Evolutionary conservation across 208 protist genomes (phyloP).

Genomic region (Leishmania guyanensis): DNA sequence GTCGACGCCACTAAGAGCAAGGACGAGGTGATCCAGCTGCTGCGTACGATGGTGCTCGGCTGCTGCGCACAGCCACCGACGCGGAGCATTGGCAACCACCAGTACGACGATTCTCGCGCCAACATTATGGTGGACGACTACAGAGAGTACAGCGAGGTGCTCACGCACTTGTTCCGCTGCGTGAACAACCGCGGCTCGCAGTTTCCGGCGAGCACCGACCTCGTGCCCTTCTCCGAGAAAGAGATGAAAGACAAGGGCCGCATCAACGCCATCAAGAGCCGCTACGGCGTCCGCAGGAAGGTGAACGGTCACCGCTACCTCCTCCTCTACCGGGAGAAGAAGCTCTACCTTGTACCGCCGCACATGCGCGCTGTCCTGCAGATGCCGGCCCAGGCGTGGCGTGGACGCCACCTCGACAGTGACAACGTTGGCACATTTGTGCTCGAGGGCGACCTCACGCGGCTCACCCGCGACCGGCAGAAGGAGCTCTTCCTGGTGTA

Average conservation of each 20-base stretch:
- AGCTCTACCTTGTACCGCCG: conserved; percentile 76
- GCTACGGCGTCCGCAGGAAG: conserved; percentile 72
- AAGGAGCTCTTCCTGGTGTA: conserved; percentile 79
- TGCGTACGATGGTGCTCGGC: conserved; percentile 79
- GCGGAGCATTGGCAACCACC: conserved; percentile 54
- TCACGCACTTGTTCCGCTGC: conserved; percentile 64
- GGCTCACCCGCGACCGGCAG: conserved; percentile 42
- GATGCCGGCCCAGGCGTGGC: conserved; percentile 61
- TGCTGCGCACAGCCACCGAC: conserved; percentile 78
- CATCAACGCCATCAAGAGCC: conserved; percentile 48
- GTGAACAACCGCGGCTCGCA: conserved; percentile 52
- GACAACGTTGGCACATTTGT: conserved; percentile 53
- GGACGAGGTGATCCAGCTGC: conserved; percentile 66
- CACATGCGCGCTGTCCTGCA: conserved; percentile 79
- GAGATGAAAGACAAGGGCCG: conserved; percentile 80
- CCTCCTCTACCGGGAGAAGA: conserved; percentile 33
- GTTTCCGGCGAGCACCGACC: conserved; percentile 60
- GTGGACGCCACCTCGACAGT: conserved; percentile 48
- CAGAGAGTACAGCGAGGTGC: conserved; percentile 65
- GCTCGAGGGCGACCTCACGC: conserved; percentile 74
- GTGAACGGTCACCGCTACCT: conserved; percentile 67
- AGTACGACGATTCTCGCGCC: conserved; percentile 63
- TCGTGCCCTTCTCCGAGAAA: conserved; percentile 63
- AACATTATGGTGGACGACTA: conserved; percentile 74
- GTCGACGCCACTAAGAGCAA: conserved; percentile 74